Base-by-base conservation (phyloP, 139 green algal genomes). In the Haematococcus sp. region DNA sequence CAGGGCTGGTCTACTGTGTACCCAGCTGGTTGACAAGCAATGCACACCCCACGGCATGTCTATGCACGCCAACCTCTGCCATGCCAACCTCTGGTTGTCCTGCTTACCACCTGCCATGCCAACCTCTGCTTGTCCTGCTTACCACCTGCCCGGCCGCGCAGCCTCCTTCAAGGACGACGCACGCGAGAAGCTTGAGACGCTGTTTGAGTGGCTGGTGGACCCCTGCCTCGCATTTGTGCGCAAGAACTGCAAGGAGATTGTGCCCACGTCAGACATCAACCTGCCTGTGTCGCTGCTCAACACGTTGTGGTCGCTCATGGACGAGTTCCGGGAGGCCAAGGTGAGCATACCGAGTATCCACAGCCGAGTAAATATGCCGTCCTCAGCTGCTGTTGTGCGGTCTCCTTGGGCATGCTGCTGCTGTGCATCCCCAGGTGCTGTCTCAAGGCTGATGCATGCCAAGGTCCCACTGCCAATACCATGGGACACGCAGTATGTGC, bases 171-270 rank as follows among this genome's bases (percentile, higher is more conserved):
- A 49, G 40, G 40, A 49, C 40, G 40, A 49, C 40, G 40, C 40
- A 49, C 25, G 30, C 35, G 60, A 68, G 63, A 73, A 73, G 46
- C 63, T 84, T 2, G 33, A 76, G 66, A 56, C 66, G 25, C 61
- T 91, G 46, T 86, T 86, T 63, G 68, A 88, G 44, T 93, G 88
- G 88, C 76, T 91, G 54, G 77, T 91, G n/a, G 79, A 88, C 70
- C 81, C 86, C 7, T 90, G 81, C 75, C 59, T 91, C 27, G 78
- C 63, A 2, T 78, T 78, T 61, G 52, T 85, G 31, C 70, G 75
- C 80, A 81, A 83, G 68, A 84, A 88, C 58, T 91, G 87, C 79
- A 76, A 68, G 30, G 86, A 55, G 63, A 13, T 61, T 31, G 82
- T 88, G n/a, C 64, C 78, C 23, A 90, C 87, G 4, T 65, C 73